A percentile compares a stretch with the other conserved stretches of the same genome.
Conservation (phyloP, 2,329 filamentous ascomycete genomes). For the Penicillium nordicum region DNA sequence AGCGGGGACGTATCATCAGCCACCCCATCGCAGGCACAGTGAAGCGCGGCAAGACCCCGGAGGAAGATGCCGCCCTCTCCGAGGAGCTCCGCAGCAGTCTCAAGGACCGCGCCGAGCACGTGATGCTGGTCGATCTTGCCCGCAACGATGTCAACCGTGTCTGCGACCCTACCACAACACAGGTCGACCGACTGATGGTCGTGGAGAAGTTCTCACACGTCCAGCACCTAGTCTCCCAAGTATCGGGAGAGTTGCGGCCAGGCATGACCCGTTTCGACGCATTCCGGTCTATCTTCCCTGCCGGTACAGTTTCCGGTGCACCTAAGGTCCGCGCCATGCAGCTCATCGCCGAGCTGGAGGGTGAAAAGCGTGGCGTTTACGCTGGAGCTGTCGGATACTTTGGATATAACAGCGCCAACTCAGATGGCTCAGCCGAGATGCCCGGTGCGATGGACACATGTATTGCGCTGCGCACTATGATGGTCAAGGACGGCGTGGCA, state of each 20-base stretch:
- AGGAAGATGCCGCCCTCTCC: conserved; percentile 78
- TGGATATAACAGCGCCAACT: conserved; percentile 72
- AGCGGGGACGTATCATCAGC: conserved; percentile 82
- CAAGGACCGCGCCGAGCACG: conserved; percentile 92
- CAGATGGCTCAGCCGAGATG: conserved; percentile 56
- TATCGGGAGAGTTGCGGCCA: conserved; percentile 79
- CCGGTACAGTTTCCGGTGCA: conserved; percentile 90
- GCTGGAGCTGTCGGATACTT: conserved; percentile 97
- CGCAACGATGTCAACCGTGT: conserved; percentile 96
- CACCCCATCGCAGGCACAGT: conserved; percentile 97
- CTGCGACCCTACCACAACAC: conserved; percentile 82
- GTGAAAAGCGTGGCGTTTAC: conserved; percentile 91
- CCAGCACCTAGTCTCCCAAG: conserved; percentile 93
- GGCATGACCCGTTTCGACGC: conserved; percentile 91
- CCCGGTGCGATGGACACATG: conserved; percentile 92
- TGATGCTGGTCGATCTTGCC: conserved; percentile 95
- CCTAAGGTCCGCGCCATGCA: conserved; percentile 98
- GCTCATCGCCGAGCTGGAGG: conserved; percentile 88
- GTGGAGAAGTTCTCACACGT: conserved; percentile 95
- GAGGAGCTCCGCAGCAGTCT: conserved; percentile 72
- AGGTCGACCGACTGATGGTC: conserved; percentile 91
- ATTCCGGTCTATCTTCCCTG: conserved; percentile 93
- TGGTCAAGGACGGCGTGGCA: conserved; percentile 84
- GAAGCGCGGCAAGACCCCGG: conserved; percentile 73
- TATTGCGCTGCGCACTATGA: conserved; percentile 83